Conservation (phyloP, 2,329 filamentous ascomycete species). For the Stagonosporopsis vannaccii region DNA sequence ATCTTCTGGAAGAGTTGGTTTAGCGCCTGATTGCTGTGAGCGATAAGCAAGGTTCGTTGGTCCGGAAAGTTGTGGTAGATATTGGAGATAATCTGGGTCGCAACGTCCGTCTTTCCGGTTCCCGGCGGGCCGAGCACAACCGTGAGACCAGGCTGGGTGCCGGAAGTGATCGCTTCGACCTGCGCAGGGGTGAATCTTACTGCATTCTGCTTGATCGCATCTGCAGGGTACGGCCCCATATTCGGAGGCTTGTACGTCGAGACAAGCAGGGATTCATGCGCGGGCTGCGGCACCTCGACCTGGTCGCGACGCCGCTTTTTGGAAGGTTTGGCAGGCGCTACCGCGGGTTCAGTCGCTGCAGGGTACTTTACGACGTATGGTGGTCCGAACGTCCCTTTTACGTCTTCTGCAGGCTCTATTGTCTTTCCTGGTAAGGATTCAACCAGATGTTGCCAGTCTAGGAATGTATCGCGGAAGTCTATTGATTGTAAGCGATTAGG, state of each 20-base stretch:
- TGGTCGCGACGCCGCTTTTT: conserved; percentile 88
- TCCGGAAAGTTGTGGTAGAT: conserved; percentile 97
- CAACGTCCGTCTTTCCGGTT: conserved; percentile 98
- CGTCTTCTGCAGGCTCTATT: conserved; percentile 78
- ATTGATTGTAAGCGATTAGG: conserved; percentile 78
- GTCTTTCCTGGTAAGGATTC: conserved; percentile 89
- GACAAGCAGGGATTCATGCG: conserved; percentile 74
- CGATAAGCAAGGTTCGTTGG: conserved; percentile 89
- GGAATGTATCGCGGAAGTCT: conserved; percentile 92
- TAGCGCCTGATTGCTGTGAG: conserved; percentile 96
- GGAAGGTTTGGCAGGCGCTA: conserved; percentile 64
- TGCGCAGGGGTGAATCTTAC: conserved; percentile 92
- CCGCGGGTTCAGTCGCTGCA: conserved; percentile 46
- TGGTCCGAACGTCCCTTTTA: conserved; percentile 77
- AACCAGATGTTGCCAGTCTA: conserved; percentile 93
- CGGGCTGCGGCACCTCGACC: conserved; percentile 67
- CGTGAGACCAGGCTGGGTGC: conserved; percentile 91
- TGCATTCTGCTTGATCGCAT: conserved; percentile 80
- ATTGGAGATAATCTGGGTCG: conserved; percentile 98
- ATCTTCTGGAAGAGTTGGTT: conserved; percentile 99
- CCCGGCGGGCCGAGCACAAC: conserved; percentile 94
- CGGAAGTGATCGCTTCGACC: conserved; percentile 90
- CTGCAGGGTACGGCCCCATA: conserved; percentile 85
- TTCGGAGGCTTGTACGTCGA: conserved; percentile 91
- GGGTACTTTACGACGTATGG: conserved; percentile 82